Base-by-base conservation (phyloP, 169 alveolate species). In the Eimeria praecox region DNA sequence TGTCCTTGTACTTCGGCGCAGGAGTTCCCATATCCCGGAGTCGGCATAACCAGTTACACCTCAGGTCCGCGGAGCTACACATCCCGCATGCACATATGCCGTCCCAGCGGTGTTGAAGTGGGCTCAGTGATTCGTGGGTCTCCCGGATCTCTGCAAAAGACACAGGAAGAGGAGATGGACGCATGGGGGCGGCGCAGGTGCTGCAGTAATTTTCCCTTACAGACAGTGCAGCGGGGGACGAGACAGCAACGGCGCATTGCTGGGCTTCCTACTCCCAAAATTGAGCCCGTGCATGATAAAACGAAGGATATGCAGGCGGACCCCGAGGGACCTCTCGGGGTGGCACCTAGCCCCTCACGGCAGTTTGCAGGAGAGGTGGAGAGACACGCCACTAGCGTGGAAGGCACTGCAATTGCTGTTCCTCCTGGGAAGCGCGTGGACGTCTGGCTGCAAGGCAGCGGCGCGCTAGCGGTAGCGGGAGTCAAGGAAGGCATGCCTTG, bases 251-350 rank as follows among this genome's bases (percentile, higher is more conserved):
- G 71, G 22, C 90, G 71, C 71, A 33, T 52, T 82, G 90, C 90
- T 33, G 90, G 90, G 33, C 90, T 73, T 33, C 90, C 90, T 27
- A 24, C 90, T 44, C 90, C 46, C 24, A 82, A 82, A 82, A 73
- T 54, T 82, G 66, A 33, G 62, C 42, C 66, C 5, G 52, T 40
- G 86, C 62, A 75, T 3, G 86, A 75, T 8, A 44, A 12, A 44
- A 14, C 20, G 86, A 40, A 22, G n/a, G 38, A 24, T 20, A 14
- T 44, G 52, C 62, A 16, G 59, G 22, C 86, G 33, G 2, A 44
- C 22, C 40, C 62, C 22, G 59, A 75, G 22, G 86, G 33, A 42
- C 22, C 62, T 20, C 59, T 27, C 18, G 62, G 22, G 40, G 62
- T 30, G 52, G 86, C 56, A 16, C 44, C 52, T 22, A 40, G 62